Evolutionary conservation across 208 protist genomes (phyloP).

Genomic region (Trypanosoma avium): DNA sequence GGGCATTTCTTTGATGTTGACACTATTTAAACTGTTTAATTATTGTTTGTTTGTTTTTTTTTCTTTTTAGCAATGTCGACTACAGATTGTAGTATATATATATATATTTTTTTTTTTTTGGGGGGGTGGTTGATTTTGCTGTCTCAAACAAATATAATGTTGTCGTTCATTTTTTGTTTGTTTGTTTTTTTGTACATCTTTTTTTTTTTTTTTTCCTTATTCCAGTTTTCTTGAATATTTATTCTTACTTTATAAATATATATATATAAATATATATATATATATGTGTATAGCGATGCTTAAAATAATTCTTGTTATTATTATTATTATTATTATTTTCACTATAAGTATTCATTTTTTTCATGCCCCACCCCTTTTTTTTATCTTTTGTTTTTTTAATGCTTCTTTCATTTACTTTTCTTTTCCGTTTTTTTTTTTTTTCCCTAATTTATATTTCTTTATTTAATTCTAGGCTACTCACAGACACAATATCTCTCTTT

Average conservation of each 20-base stretch:
- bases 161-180: too few relatives aligned
- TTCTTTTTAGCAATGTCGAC: too few relatives aligned
- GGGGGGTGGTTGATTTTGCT: too few relatives aligned
- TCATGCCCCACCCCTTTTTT: not conserved
- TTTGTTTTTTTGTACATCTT: conserved; percentile 2
- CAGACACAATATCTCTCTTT: not conserved
- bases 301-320: not conserved
- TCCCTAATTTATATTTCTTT: conserved; percentile 13
- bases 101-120: too few relatives aligned
- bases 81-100: too few relatives aligned
- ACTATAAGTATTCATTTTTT: conserved; percentile 10
- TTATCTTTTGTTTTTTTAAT: conserved; percentile 12
- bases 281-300: not conserved
- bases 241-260: conserved; percentile 20
- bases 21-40: too few relatives aligned
- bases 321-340: conserved; percentile 2
- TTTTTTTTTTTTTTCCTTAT: conserved; percentile 3
- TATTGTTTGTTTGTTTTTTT: too few relatives aligned
- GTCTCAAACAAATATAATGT: too few relatives aligned
- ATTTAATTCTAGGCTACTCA: not conserved
- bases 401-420: conserved; percentile 5
- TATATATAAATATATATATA: conserved; percentile 25
- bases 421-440: conserved; percentile 24
- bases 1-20: too few relatives aligned
- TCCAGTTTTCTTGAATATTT: not conserved